Percentiles rank a stretch among this genome's conserved stretches.
phyloP scores from a whole-genome alignment of 208 protist genomes.

The Trichomonas gallinae region DNA sequence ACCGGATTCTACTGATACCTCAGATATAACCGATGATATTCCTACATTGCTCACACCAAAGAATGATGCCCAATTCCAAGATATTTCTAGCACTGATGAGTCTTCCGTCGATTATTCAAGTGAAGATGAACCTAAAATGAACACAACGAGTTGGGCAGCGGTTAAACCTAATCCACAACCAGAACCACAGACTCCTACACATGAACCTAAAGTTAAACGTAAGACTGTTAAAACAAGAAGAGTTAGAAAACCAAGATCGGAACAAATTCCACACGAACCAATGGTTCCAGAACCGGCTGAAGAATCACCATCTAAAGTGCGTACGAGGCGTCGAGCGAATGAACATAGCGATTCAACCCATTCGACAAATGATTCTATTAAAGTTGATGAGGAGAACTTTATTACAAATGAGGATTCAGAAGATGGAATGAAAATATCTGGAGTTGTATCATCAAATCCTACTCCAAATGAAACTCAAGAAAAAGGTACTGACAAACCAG shows the following conservation, averaged over 20 bases:
- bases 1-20: not conserved
- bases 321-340: too few relatives aligned
- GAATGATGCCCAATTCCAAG: not conserved
- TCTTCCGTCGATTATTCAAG: not conserved
- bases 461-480: not conserved
- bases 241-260: not conserved
- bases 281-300: too few relatives aligned
- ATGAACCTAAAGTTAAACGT: not conserved
- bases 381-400: not conserved
- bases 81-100: not conserved
- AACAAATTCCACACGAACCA: too few relatives aligned
- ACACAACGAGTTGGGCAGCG: not conserved
- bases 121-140: not conserved
- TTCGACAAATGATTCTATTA: not conserved
- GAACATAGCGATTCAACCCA: not conserved
- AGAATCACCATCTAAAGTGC: too few relatives aligned
- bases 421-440: not conserved
- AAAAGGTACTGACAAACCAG: not conserved
- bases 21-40: not conserved
- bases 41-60: not conserved
- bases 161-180: not conserved
- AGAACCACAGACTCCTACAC: not conserved
- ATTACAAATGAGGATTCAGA: not conserved
- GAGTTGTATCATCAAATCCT: not conserved
- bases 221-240: not conserved